Percentiles rank a stretch among this genome's conserved stretches.
Evolutionary conservation across 805 yeast genomes (phyloP).

Genomic region (Candida maesae): DNA sequence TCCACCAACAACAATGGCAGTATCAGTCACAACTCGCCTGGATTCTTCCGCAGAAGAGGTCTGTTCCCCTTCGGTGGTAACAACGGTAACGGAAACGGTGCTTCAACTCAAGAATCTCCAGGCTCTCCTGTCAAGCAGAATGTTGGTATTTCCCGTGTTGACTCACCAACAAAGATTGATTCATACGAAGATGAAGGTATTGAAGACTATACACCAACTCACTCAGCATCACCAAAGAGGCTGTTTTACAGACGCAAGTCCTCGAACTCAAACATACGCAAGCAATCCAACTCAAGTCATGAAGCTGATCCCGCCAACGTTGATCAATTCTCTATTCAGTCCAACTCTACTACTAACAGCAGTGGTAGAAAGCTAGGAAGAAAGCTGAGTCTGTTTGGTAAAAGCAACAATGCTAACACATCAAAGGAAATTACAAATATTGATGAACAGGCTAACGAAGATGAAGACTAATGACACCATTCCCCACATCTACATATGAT

Average conservation of each 20-base stretch:
- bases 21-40: constrained; percentile 34
- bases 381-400: constrained; percentile 25
- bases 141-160: constrained; percentile 4
- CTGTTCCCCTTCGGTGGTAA: neutral
- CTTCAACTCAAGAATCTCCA: too few species aligned
- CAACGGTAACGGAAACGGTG: too few species aligned
- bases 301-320: constrained; percentile 1
- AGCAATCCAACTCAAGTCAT: constrained; percentile 21
- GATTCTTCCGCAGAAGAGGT: constrained; percentile 31
- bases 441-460: constrained; percentile 23
- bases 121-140: constrained; percentile 21
- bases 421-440: constrained; percentile 12
- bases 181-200: constrained; percentile 14
- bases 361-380: constrained; percentile 23
- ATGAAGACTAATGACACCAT: constrained; percentile 2
- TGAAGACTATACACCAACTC: constrained; percentile 19
- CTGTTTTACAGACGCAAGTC: constrained; percentile 22
- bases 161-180: constrained; percentile 16
- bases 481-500: too few species aligned
- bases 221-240: constrained; percentile 14
- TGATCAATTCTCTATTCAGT: constrained; percentile 14
- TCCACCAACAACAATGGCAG: constrained; percentile 11
- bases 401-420: constrained; percentile 11
- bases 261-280: constrained; percentile 14
- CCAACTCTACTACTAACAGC: constrained; percentile 15